Evolutionary conservation across 371 early-diverging fungal genomes (phyloP), one percentile per base, ranked within the genome.

Genomic region (Mortierella sp.): DNA sequence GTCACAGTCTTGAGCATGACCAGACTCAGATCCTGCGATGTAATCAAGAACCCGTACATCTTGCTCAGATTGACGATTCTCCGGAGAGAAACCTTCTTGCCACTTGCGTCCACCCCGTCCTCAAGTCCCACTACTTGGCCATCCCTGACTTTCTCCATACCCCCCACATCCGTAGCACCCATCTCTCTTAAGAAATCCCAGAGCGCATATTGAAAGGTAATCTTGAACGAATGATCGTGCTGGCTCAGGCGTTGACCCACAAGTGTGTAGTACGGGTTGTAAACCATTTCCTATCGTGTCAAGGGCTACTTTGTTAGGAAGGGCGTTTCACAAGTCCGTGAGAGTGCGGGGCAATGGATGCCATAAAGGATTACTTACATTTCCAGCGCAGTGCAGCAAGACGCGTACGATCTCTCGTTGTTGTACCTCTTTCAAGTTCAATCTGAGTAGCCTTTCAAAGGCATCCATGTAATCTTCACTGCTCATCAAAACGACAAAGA

Each of bases 401-500:
- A 98, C 96, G 16, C 96, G 87, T 28, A 94, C 92, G 69, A 97
- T 94, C 80, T 98, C 98, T 60, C 97, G 93, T 70, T 95, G 91
- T 80, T 97, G 98, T 24, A 93, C 92, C 78, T 92, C 93, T 52
- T 89, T 93, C 61, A 98, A 82, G 42, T 87, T 87, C 39, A 98
- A 82, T 79, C 90, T 90, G 79, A 92, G 81, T 38, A 96, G 81
- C 38, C 91, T 85, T 71, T 96, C 93, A 79, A 93, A 94, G 4
- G 96, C 96, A 72, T 98, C 98, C 30, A 94, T 81, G 73, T 93
- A 97, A 80, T 97, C 98, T 88, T 95, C 95, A 71, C 95, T 89
- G 76, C 91, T 89, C 93, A 98, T 94, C 47, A 97, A 82, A 5
- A 90, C 89, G 9, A 96, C 88, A 86, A 98, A 98, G 54, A 98